phyloP scores from a whole-genome alignment of 345 rosid genomes.

The Rhodamnia argentea region DNA sequence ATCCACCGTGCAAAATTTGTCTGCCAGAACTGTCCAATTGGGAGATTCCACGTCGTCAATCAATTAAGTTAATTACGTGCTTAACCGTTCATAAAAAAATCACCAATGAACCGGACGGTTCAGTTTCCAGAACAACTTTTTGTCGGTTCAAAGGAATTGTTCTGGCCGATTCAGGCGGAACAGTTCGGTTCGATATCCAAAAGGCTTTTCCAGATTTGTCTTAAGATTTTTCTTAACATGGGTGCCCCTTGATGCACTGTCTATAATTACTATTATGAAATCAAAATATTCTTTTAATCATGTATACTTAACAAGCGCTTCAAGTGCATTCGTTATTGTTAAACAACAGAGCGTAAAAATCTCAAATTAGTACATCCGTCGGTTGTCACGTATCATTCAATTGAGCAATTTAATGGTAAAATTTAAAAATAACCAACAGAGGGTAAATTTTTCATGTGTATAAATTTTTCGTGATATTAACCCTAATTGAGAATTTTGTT shows the following conservation, averaged over 20 bases:
- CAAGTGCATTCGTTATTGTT: background rate
- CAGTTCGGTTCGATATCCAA: background rate
- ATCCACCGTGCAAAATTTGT: background rate
- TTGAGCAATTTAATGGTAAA: too few relatives aligned
- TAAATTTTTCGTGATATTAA: too few relatives aligned
- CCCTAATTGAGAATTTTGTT: background rate
- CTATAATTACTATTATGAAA: background rate
- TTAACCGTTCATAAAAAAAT: background rate
- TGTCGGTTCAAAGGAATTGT: background rate
- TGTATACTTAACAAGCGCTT: background rate
- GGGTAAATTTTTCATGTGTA: too few relatives aligned
- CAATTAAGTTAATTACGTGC: background rate
- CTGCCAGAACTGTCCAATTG: background rate
- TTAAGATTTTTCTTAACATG: background rate
- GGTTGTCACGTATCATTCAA: too few relatives aligned
- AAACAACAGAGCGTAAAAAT: too few relatives aligned
- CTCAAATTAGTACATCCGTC: too few relatives aligned
- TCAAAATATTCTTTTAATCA: background rate
- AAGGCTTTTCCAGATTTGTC: background rate
- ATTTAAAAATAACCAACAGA: too few relatives aligned
- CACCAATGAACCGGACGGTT: background rate
- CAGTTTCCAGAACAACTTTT: background rate
- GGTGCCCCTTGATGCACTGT: background rate
- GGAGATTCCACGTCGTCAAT: background rate
- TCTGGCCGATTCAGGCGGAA: background rate